phyloP scores from a whole-genome alignment of 192 early-diverging fungal genomes.

The Helicostylum pulchrum region DNA sequence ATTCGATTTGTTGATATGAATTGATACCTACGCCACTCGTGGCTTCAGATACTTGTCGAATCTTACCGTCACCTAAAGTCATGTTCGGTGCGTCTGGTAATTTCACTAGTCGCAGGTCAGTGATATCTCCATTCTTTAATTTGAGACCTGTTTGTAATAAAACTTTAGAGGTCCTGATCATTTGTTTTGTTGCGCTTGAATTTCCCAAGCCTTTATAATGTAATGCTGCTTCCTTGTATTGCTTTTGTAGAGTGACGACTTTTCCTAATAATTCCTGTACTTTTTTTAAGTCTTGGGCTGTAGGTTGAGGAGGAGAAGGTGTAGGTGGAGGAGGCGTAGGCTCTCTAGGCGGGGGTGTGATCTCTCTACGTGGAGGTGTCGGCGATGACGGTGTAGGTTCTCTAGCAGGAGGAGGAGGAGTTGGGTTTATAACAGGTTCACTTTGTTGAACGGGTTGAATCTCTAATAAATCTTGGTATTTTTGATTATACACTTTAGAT shows the following conservation, averaged over 20 bases:
- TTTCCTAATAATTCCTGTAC: constrained; percentile 18
- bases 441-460: neutral
- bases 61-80: constrained; percentile 32
- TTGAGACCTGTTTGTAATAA: constrained; percentile 43
- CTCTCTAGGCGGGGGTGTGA: neutral
- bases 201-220: constrained; percentile 51
- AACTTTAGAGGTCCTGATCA: constrained; percentile 43
- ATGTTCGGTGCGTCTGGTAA: constrained; percentile 24
- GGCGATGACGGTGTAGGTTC: neutral
- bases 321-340: constrained; percentile 17
- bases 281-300: neutral
- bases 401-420: neutral
- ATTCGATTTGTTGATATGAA: constrained; percentile 19
- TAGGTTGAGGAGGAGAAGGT: neutral
- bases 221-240: constrained; percentile 62
- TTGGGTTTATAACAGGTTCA: no score
- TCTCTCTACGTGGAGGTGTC: neutral
- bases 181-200: constrained; percentile 44
- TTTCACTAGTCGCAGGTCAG: constrained; percentile 1
- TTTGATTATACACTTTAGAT: constrained; percentile 25
- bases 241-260: constrained; percentile 37
- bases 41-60: neutral
- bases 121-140: constrained; percentile 28
- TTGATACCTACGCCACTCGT: neutral
- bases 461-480: constrained; percentile 6